Evolutionary conservation across 1,284 basidiomycete species (phyloP), one percentile per base, ranked within the genome.

Genomic region (Irpex lacteus): DNA sequence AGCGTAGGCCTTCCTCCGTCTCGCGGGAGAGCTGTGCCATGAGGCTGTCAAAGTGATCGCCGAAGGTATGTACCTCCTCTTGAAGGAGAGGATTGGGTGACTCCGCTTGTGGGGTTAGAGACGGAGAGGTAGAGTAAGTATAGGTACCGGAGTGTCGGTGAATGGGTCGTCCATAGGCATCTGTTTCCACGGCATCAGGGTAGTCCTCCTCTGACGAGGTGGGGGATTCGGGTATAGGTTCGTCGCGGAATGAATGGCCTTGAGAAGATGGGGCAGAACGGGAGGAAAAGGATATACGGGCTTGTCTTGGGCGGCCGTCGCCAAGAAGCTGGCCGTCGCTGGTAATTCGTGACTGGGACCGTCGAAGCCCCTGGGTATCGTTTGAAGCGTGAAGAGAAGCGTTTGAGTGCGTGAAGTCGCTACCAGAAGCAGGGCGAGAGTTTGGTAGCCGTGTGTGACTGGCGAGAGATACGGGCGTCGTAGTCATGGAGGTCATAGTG

Each of bases 21-120:
- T 88, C 85, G 34, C 77, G 80, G 34, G 77, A 73, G 56, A 86
- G 79, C 65, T 84, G 81, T 36, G 76, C 75, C 32, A 87, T 77
- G 49, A 86, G 73, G 1, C 77, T 70, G 11, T 79, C 80, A 73
- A 87, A 86, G 19, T 78, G 80, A 62, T 83, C 80, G 1, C 78
- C 77, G 69, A 85, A 85, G 40, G 70, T 72, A 59, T 77, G 73
- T 15, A 81, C 69, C 26, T 82, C 80, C 13, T 70, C 66, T 59
- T 81, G 34, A 8, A 74, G n/a, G 70, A 64, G 1, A n/a, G 21
- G 32, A 19, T 21, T 54, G 44, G 59, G 40, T 7, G 65, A 34
- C 60, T 63, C 68, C 65, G 63, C 47, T 15, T 44, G 56, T 34
- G 19, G 64, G 57, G 34, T 57, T 61, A 18, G 15, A 26, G 34